Conservation (phyloP, 2,329 filamentous ascomycete genomes). For the Simplicillium sp. region DNA sequence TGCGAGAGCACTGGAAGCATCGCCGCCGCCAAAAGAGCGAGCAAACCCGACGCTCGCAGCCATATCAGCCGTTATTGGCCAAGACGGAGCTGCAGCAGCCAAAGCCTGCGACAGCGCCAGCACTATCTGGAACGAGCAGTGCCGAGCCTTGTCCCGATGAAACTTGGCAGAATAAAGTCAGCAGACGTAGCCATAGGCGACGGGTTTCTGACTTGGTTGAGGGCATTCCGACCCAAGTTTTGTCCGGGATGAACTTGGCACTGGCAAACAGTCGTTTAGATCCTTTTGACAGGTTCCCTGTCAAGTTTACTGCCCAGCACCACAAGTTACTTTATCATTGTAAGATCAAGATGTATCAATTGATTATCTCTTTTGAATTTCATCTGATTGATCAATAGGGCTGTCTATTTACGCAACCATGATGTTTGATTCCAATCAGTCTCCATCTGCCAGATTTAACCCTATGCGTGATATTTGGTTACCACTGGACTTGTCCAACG, state of each 20-base stretch:
- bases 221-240: constrained; percentile 11
- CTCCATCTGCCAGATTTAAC: constrained; percentile 19
- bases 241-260: constrained; percentile 18
- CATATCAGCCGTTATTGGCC: too few relatives aligned
- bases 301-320: constrained; percentile 21
- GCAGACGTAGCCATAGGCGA: too few relatives aligned
- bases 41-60: too few relatives aligned
- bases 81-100: too few relatives aligned
- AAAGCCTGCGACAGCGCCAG: too few relatives aligned
- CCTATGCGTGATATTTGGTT: constrained; percentile 29
- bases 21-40: constrained; percentile 11
- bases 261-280: constrained; percentile 17
- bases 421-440: constrained; percentile 21
- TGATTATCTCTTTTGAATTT: neutral
- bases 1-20: constrained; percentile 24
- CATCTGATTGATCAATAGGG: constrained; percentile 11
- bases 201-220: neutral
- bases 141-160: too few relatives aligned
- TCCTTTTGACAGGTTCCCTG: constrained; percentile 24
- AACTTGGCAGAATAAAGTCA: too few relatives aligned
- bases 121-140: constrained; percentile 2
- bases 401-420: constrained; percentile 19
- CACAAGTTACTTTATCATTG: constrained; percentile 26
- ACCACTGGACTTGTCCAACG: constrained; percentile 28
- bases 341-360: constrained; percentile 9